Evolutionary conservation across 2,329 filamentous ascomycete species (phyloP).

Genomic region (Scleromitrula shiraiana): DNA sequence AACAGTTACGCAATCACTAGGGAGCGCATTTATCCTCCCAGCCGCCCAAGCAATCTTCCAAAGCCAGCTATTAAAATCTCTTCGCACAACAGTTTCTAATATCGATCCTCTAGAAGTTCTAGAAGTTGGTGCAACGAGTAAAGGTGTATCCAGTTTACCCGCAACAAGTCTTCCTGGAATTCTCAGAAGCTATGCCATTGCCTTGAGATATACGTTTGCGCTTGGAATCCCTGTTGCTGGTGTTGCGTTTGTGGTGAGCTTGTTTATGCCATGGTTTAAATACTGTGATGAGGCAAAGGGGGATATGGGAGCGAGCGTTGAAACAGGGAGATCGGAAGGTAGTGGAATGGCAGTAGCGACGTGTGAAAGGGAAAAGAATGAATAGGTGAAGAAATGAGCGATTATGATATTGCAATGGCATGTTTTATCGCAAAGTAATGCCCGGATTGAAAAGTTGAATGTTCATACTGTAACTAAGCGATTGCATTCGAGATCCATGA

Average conservation of each 20-base stretch:
- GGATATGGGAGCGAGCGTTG: not conserved
- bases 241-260: not conserved
- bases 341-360: not conserved
- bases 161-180: not conserved
- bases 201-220: not conserved
- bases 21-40: not conserved
- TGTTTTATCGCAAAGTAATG: too few species aligned
- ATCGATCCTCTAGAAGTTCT: not conserved
- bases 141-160: not conserved
- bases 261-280: not conserved
- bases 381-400: not conserved
- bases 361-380: not conserved
- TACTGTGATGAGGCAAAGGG: not conserved
- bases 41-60: not conserved
- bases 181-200: not conserved
- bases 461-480: too few species aligned
- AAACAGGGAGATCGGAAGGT: not conserved
- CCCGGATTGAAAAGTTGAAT: too few species aligned
- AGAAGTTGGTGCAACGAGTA: not conserved
- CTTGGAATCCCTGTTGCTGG: not conserved
- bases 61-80: not conserved
- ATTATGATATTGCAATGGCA: too few species aligned
- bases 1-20: not conserved
- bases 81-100: not conserved
- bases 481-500: too few species aligned